These are phyloP conservation scores for Cryphonectria parasitica DNA, from an alignment of 2,329 filamentous ascomycete genomes.

Conservation along the genomic window DNA sequence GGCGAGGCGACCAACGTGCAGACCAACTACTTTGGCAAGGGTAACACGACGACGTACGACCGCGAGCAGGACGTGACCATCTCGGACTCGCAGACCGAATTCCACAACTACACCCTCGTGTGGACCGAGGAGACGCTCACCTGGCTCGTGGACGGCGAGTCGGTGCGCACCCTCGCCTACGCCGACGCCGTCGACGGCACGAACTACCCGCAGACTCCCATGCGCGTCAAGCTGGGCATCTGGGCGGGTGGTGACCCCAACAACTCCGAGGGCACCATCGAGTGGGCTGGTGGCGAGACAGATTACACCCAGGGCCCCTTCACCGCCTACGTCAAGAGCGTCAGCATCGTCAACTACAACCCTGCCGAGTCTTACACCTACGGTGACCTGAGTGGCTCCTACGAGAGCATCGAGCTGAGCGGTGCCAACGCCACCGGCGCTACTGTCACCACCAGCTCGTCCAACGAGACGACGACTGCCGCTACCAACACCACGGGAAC, in stretches of 20 bases:
- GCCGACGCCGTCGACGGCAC: conserved; percentile 60
- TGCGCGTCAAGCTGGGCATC: conserved; percentile 70
- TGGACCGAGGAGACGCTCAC: conserved; percentile 67
- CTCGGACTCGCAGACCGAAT: conserved; percentile 50
- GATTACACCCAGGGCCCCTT: conserved; percentile 50
- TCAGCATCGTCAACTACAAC: conserved; percentile 47
- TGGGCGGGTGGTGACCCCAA: conserved; percentile 64
- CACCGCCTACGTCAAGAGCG: conserved; percentile 49
- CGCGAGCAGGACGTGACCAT: conserved; percentile 63
- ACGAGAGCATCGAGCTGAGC: conserved; percentile 46
- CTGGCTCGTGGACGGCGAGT: conserved; percentile 67
- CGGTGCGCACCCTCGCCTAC: conserved; percentile 65
- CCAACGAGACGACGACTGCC: neutral
- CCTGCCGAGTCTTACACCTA: conserved; percentile 48
- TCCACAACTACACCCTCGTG: conserved; percentile 70
- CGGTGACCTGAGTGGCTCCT: conserved; percentile 46
- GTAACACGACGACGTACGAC: conserved; percentile 67
- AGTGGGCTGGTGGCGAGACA: conserved; percentile 66
- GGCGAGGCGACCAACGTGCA: conserved; percentile 71
- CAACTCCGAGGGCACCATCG: conserved; percentile 71
- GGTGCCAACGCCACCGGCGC: conserved; percentile 18
- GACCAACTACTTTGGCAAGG: conserved; percentile 81
- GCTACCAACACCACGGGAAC: neutral
- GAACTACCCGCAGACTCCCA: conserved; percentile 73
- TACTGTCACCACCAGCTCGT: conserved; percentile 20